A percentile compares a stretch with the other conserved stretches of the same genome.
phyloP scores from a whole-genome alignment of 495 filamentous ascomycete species.

The Aspergillus steynii region DNA sequence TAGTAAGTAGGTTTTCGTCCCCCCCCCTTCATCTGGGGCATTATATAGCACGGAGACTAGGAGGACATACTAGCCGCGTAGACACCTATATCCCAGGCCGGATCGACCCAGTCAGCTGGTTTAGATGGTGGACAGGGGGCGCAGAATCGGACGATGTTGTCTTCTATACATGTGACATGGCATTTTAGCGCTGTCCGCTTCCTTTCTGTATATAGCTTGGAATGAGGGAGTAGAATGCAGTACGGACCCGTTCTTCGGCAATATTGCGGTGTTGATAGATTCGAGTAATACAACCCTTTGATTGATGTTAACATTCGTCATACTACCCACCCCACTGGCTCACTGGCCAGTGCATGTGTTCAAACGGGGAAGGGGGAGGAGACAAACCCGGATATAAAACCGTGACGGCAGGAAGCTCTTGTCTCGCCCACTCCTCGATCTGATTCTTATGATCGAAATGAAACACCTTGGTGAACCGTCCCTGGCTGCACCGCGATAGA shows the following conservation, averaged over 20 bases:
- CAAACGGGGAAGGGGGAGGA: background rate
- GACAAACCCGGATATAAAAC: constrained; percentile 23
- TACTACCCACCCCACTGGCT: too few species aligned
- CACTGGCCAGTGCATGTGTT: too few species aligned
- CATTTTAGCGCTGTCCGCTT: too few species aligned
- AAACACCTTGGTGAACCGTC: constrained; percentile 15
- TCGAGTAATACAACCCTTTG: constrained; percentile 23
- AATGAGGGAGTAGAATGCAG: too few species aligned
- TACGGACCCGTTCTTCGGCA: constrained; percentile 6
- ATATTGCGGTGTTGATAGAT: constrained; percentile 22
- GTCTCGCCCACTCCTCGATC: constrained; percentile 18
- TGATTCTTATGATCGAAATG: constrained; percentile 23
- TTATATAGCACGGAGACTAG: background rate
- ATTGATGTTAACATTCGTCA: too few species aligned
- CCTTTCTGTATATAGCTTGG: too few species aligned
- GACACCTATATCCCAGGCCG: constrained; percentile 20
- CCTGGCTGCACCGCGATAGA: constrained; percentile 11
- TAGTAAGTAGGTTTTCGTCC: too few species aligned
- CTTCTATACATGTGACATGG: constrained; percentile 5
- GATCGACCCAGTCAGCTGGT: constrained; percentile 23
- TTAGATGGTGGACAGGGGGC: constrained; percentile 14
- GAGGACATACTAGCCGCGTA: constrained; percentile 21
- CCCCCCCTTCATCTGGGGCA: too few species aligned
- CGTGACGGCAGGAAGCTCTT: constrained; percentile 16
- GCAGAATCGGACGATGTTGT: constrained; percentile 21